Evolutionary conservation across 73 alveolate species (phyloP), one percentile per base, ranked within the genome.

Genomic region (Tetrahymena thermophila): DNA sequence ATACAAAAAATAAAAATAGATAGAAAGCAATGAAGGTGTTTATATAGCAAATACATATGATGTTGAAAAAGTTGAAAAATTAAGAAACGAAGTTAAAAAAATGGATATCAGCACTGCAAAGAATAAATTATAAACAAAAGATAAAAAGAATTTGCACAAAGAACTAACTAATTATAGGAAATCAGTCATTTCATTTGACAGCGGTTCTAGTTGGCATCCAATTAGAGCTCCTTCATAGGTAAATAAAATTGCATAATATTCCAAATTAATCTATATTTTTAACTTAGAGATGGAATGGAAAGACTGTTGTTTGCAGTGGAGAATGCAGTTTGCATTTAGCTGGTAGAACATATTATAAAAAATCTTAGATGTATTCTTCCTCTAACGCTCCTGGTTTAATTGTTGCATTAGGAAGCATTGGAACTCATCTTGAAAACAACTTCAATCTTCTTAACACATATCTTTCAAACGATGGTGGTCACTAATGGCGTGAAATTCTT

Each of bases 141-240:
- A 40, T 94, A 85, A 97, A 43, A 89, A 57, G 25, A 13, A 71
- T 35, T 95, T 89, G 57, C 93, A 94, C 37, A 89, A 95, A 35
- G 96, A 93, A 93, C 96, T 58, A 17, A 57, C 94, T 40, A 94
- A 71, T 37, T 55, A 89, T 43, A 96, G 96, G 85, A 96, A 98
- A 94, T 97, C 99, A 35, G 98, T 95, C 85, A 98, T 98, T 56
- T 96, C 99, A 5, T 97, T 96, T 94, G 98, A 98, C 93, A 98
- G 97, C 57, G 99, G 99, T 17, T 99, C 99, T 16, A 94, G 42
- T 28, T 98, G 99, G 99, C 97, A 97, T 56, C 89, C 97, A 25
- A 93, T 97, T n/a, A 96, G 37, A 28, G 96, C 98, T 84, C 98
- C 98, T 71, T 95, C 58, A 19, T 11, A 42, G 31, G 98, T 97